A percentile compares a stretch with the other conserved stretches of the same genome.
phyloP scores from a whole-genome alignment of 2,329 filamentous ascomycete species.

The Penicillium fuscoglaucum region DNA sequence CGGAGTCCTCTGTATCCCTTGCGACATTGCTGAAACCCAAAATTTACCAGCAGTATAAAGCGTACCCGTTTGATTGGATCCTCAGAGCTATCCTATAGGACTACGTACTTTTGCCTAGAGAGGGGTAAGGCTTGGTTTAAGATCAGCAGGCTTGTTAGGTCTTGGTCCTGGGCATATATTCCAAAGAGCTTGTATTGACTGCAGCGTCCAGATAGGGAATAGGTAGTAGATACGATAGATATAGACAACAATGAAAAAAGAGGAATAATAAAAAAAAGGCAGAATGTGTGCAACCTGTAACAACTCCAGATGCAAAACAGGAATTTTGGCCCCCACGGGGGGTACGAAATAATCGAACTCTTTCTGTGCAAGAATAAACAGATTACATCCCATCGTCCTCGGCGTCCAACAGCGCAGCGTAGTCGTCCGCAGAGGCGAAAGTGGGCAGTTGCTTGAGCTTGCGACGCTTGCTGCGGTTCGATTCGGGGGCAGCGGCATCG shows the following conservation, averaged over 20 bases:
- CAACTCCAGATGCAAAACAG: conserved; percentile 10
- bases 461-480: conserved; percentile 65
- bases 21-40: background rate
- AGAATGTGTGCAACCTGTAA: conserved; percentile 2
- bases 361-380: conserved; percentile 6
- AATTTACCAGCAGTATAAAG: background rate
- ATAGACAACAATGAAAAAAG: conserved; percentile 2
- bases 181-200: background rate
- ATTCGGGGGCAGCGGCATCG: conserved; percentile 44
- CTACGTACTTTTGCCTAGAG: background rate
- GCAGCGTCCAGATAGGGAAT: background rate
- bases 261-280: background rate
- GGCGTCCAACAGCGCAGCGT: conserved; percentile 76
- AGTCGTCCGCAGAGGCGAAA: conserved; percentile 92
- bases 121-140: background rate
- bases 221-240: background rate
- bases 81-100: background rate
- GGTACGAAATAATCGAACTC: background rate
- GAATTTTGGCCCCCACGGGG: background rate
- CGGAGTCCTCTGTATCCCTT: background rate
- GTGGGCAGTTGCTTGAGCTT: conserved; percentile 86
- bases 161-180: background rate
- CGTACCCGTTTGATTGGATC: background rate
- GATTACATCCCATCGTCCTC: conserved; percentile 58
- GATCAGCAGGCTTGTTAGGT: background rate